These are phyloP conservation scores for Pythium aquatile DNA, from an alignment of 352 stramenopile species.

Conservation along the genomic window DNA sequence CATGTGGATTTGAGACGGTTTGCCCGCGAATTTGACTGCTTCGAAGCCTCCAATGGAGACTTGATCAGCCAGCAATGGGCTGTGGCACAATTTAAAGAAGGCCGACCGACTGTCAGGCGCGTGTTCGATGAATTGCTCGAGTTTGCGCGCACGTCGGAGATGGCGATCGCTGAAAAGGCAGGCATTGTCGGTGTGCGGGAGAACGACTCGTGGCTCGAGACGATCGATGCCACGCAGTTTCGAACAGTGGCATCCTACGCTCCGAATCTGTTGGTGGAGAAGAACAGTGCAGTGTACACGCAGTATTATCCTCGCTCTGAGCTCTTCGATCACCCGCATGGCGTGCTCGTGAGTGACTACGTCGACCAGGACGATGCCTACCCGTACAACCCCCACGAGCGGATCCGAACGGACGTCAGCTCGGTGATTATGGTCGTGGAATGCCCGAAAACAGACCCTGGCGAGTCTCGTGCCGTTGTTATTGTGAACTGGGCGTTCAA, in stretches of 20 bases:
- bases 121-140: slow-evolving; percentile 45
- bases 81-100: slow-evolving; percentile 30
- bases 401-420: slow-evolving; percentile 32
- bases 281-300: slow-evolving; percentile 40
- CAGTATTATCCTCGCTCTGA: slow-evolving; percentile 30
- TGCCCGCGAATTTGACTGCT: neutral
- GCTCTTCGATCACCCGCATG: slow-evolving; percentile 29
- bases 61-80: slow-evolving; percentile 20
- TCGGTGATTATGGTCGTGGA: neutral
- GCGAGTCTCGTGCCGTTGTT: no score
- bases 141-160: slow-evolving; percentile 42
- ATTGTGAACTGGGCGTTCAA: no score
- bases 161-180: slow-evolving; percentile 46
- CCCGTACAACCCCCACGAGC: slow-evolving; percentile 37
- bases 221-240: slow-evolving; percentile 35
- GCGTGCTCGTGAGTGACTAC: slow-evolving; percentile 38
- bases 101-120: slow-evolving; percentile 32
- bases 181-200: slow-evolving; percentile 49
- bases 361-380: slow-evolving; percentile 42
- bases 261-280: slow-evolving; percentile 36
- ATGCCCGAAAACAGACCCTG: no score
- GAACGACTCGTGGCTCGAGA: slow-evolving; percentile 34
- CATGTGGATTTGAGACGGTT: neutral
- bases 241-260: slow-evolving; percentile 38
- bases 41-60: slow-evolving; percentile 3